Percentiles rank a stretch among this genome's conserved stretches.
Evolutionary conservation across 75 land plant species (phyloP).

Genomic region (Gnetum montanum): DNA sequence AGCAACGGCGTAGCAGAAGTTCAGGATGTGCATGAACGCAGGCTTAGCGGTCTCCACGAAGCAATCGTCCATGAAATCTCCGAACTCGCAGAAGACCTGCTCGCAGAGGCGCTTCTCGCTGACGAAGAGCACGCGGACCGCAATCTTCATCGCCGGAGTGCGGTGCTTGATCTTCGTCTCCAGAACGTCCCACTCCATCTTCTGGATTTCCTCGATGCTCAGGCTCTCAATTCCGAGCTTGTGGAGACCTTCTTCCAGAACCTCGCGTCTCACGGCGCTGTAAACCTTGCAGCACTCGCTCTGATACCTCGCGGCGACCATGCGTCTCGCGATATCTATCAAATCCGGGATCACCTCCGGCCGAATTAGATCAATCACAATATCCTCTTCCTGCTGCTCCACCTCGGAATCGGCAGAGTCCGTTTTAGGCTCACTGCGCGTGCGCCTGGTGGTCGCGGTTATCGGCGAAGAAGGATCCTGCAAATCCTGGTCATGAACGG

Average conservation of each 20-base stretch:
- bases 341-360: conserved; percentile 33
- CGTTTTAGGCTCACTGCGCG: not conserved
- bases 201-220: conserved; percentile 52
- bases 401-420: conserved; percentile 1
- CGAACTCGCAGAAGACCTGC: conserved; percentile 33
- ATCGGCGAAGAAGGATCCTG: not conserved
- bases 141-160: conserved; percentile 59
- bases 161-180: conserved; percentile 55
- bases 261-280: conserved; percentile 20
- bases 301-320: conserved; percentile 26
- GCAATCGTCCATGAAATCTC: conserved; percentile 13
- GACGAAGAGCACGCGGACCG: conserved; percentile 32
- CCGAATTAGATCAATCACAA: conserved; percentile 23
- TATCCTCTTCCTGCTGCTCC: not conserved
- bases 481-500: too few relatives aligned
- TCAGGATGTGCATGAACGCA: conserved; percentile 49
- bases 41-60: conserved; percentile 51
- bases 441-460: too few relatives aligned
- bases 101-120: conserved; percentile 72
- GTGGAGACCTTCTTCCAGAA: conserved; percentile 40
- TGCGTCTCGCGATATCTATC: conserved; percentile 41
- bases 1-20: conserved; percentile 76
- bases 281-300: conserved; percentile 48
- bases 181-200: conserved; percentile 38
- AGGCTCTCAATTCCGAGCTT: conserved; percentile 45